Conservation (phyloP, 2,329 filamentous ascomycete genomes). For the Venturia effusa region DNA sequence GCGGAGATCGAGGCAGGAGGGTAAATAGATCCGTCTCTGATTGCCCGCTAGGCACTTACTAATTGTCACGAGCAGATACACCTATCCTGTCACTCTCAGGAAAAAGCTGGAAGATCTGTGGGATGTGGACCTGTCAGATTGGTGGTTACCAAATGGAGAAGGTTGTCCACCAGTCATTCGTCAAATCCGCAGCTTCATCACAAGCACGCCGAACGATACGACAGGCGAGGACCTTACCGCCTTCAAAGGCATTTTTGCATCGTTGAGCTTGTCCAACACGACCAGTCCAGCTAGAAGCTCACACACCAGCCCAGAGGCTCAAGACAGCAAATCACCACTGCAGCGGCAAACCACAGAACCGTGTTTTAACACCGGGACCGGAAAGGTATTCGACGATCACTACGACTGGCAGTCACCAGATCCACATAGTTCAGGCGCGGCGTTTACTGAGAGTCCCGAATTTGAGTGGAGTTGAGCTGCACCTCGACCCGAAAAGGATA, state of each 20-base stretch:
- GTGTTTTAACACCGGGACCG: background rate
- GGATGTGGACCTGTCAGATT: slow-evolving; percentile 59
- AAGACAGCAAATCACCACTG: background rate
- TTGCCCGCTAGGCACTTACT: background rate
- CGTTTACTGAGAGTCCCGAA: slow-evolving; percentile 4
- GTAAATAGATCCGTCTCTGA: slow-evolving; percentile 39
- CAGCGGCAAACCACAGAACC: background rate
- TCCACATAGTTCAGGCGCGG: background rate
- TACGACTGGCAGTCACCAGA: background rate
- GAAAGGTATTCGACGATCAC: background rate
- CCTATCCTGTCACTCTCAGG: slow-evolving; percentile 67
- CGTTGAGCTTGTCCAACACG: background rate
- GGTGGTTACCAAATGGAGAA: slow-evolving; percentile 85
- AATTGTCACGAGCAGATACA: slow-evolving; percentile 50
- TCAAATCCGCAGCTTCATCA: slow-evolving; percentile 68
- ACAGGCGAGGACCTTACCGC: slow-evolving; percentile 57
- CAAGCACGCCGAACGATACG: slow-evolving; percentile 37
- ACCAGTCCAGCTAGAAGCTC: slow-evolving; percentile 6
- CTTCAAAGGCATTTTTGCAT: slow-evolving; percentile 55
- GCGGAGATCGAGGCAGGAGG: slow-evolving; percentile 67
- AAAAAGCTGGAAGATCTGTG: slow-evolving; percentile 67
- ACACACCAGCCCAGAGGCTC: background rate
- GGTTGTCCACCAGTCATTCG: slow-evolving; percentile 63
- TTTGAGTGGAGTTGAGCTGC: slow-evolving; percentile 9
- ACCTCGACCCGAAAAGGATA: background rate